These are phyloP conservation scores for Fragilariopsis cylindrus DNA, from an alignment of 108 stramenopile genomes.

Conservation along the genomic window DNA sequence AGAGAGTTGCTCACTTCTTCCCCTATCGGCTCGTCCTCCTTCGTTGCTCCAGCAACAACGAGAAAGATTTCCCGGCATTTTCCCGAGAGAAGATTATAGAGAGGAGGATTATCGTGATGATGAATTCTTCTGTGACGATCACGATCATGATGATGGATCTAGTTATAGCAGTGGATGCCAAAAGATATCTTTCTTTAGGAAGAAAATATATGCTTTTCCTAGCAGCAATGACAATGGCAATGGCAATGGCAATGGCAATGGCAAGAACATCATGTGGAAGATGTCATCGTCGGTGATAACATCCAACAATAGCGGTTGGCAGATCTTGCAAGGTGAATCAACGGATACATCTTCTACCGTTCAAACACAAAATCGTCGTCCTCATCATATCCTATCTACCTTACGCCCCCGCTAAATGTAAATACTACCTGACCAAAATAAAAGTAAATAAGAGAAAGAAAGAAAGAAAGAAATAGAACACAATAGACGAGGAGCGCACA, in stretches of 20 bases:
- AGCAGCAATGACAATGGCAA: not conserved
- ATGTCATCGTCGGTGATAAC: no score
- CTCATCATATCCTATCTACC: no score
- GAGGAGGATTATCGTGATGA: no score
- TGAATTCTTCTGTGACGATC: not conserved
- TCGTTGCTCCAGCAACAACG: no score
- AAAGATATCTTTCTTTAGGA: slow-evolving; percentile 1
- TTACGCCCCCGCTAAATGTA: no score
- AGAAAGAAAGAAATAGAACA: not conserved
- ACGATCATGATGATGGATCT: slow-evolving; percentile 6
- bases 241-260: not conserved
- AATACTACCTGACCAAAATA: not conserved
- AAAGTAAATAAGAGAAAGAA: not conserved
- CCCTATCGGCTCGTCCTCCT: slow-evolving; percentile 80
- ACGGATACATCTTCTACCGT: not conserved
- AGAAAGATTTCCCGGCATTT: no score
- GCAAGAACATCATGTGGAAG: not conserved
- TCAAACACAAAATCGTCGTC: not conserved
- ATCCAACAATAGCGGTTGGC: no score
- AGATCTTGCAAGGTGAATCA: no score
- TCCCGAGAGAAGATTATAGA: no score
- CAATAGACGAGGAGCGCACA: not conserved
- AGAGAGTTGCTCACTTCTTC: slow-evolving; percentile 65
- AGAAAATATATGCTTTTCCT: not conserved
- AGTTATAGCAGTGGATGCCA: slow-evolving; percentile 1